phyloP scores from a whole-genome alignment of 2,329 filamentous ascomycete genomes.

The Fusarium tjaetaba region DNA sequence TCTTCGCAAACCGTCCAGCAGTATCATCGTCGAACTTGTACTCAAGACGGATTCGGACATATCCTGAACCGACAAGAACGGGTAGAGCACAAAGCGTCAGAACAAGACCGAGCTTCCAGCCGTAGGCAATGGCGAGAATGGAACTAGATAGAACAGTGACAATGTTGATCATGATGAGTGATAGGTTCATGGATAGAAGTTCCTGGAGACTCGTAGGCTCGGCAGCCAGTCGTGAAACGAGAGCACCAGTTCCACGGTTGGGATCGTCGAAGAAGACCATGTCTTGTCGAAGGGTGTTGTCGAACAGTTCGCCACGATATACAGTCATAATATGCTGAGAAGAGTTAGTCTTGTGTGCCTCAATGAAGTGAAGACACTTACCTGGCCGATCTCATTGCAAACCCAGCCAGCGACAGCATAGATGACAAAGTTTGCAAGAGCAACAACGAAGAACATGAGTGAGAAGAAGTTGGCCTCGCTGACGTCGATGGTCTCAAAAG shows the following conservation, averaged over 20 bases:
- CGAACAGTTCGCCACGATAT: conserved; percentile 56
- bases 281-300: conserved; percentile 64
- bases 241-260: conserved; percentile 51
- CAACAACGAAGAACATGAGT: conserved; percentile 66
- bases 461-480: conserved; percentile 61
- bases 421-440: conserved; percentile 55
- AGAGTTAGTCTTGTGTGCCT: neutral
- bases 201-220: conserved; percentile 61
- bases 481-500: conserved; percentile 48
- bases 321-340: conserved; percentile 45
- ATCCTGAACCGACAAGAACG: conserved; percentile 56
- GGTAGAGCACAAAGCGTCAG: conserved; percentile 58
- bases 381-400: conserved; percentile 51
- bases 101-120: conserved; percentile 62
- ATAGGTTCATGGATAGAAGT: conserved; percentile 59
- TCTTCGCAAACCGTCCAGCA: conserved; percentile 55
- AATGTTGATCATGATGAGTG: conserved; percentile 57
- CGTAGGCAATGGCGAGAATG: conserved; percentile 56
- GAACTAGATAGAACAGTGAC: conserved; percentile 58
- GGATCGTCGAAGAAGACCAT: conserved; percentile 58
- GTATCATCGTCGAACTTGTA: conserved; percentile 57
- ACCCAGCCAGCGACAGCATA: conserved; percentile 54
- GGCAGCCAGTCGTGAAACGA: conserved; percentile 50
- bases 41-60: conserved; percentile 60
- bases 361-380: conserved; percentile 11